Percentiles rank a stretch among this genome's conserved stretches.
Conservation (phyloP, 495 filamentous ascomycete genomes). For the Hamigera avellanea region DNA sequence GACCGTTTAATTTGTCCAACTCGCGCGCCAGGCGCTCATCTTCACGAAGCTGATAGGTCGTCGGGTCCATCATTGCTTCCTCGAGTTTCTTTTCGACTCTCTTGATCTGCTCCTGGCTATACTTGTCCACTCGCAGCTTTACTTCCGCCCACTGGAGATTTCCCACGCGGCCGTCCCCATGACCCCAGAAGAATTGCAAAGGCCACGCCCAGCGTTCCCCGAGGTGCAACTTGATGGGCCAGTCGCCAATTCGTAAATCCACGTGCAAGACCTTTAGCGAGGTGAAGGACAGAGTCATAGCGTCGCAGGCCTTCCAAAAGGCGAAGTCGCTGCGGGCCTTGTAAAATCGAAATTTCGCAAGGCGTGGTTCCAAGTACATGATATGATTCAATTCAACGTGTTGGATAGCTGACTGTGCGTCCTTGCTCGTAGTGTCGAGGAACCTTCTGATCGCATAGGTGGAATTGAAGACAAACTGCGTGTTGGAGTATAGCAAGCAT, state of each 20-base stretch:
- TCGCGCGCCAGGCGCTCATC: constrained; percentile 8
- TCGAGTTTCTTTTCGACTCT: constrained; percentile 6
- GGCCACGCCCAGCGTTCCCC: constrained; percentile 8
- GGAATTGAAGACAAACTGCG: constrained; percentile 13
- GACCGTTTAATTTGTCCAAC: constrained; percentile 3
- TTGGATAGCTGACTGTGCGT: constrained; percentile 7
- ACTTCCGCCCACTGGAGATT: constrained; percentile 7
- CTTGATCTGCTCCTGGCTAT: not conserved
- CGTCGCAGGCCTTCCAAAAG: constrained; percentile 9
- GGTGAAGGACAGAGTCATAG: constrained; percentile 2
- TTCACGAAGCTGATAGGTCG: constrained; percentile 6
- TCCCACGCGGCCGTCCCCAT: too few relatives aligned
- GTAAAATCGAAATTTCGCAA: constrained; percentile 4
- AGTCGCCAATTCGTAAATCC: constrained; percentile 8
- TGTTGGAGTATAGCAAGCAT: constrained; percentile 10
- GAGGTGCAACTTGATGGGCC: constrained; percentile 9
- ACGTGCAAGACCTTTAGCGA: constrained; percentile 10
- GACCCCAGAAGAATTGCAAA: too few relatives aligned
- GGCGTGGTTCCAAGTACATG: constrained; percentile 16
- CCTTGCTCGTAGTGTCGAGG: constrained; percentile 1
- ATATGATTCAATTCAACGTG: constrained; percentile 14
- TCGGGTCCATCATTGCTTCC: constrained; percentile 9
- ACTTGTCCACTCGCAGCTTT: constrained; percentile 3
- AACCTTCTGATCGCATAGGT: constrained; percentile 8
- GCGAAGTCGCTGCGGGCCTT: constrained; percentile 12